A percentile compares a stretch with the other conserved stretches of the same genome.
Evolutionary conservation across 108 stramenopile species (phyloP).

Genomic region (Skeletonema marinoi): DNA sequence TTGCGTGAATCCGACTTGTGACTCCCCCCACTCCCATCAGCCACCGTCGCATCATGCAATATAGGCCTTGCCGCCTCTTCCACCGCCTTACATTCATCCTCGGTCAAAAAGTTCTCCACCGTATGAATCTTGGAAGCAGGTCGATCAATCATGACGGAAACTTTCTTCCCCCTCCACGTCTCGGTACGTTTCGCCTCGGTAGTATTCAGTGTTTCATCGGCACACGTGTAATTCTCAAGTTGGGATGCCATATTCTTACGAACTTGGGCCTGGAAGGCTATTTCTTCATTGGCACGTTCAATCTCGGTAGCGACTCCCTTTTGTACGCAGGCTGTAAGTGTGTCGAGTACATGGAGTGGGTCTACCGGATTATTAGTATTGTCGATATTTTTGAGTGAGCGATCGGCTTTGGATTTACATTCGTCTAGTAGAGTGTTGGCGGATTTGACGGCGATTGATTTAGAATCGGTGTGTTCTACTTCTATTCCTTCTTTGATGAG

Average conservation of each 20-base stretch:
- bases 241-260: slow-evolving; percentile 59
- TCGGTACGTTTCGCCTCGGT: slow-evolving; percentile 40
- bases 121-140: slow-evolving; percentile 72
- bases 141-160: slow-evolving; percentile 71
- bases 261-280: slow-evolving; percentile 62
- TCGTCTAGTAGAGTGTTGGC: slow-evolving; percentile 49
- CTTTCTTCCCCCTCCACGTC: slow-evolving; percentile 37
- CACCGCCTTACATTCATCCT: slow-evolving; percentile 86
- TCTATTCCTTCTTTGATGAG: slow-evolving; percentile 39
- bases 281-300: slow-evolving; percentile 67
- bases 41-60: slow-evolving; percentile 77
- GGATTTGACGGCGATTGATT: slow-evolving; percentile 52
- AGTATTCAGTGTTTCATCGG: slow-evolving; percentile 60
- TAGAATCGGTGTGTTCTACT: slow-evolving; percentile 61
- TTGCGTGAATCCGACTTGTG: slow-evolving; percentile 67
- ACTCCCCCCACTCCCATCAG: slow-evolving; percentile 82
- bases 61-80: slow-evolving; percentile 57
- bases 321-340: slow-evolving; percentile 58
- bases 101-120: slow-evolving; percentile 75
- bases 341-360: slow-evolving; percentile 26
- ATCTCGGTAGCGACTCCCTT: slow-evolving; percentile 43
- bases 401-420: slow-evolving; percentile 50
- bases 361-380: background rate
- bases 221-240: slow-evolving; percentile 87
- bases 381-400: too few relatives aligned